Evolutionary conservation across 2,329 filamentous ascomycete species (phyloP).

Genomic region (Botrytis byssoidea): DNA sequence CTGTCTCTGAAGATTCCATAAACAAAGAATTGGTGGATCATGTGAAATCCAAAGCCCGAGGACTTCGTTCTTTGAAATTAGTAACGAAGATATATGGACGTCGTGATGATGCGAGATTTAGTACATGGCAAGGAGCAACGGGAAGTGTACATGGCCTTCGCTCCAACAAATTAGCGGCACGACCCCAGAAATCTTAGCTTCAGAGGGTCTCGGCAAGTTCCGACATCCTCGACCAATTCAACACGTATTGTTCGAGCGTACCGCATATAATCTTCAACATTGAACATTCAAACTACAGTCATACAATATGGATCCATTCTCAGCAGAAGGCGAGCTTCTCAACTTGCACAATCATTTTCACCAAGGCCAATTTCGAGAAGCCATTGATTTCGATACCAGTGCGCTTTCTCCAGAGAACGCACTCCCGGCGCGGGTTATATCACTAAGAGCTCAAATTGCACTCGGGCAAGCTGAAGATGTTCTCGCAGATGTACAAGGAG

Average conservation of each 20-base stretch:
- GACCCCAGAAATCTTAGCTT: slow-evolving; percentile 17
- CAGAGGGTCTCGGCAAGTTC: background rate
- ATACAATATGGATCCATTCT: slow-evolving; percentile 63
- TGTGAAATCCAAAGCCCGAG: background rate
- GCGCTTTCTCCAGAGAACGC: slow-evolving; percentile 76
- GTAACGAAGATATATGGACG: slow-evolving; percentile 7
- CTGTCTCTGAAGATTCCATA: background rate
- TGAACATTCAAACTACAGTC: slow-evolving; percentile 19
- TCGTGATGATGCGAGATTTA: background rate
- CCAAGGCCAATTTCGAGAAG: slow-evolving; percentile 81
- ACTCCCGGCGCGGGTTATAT: slow-evolving; percentile 72
- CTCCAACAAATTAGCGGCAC: background rate
- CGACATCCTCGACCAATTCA: slow-evolving; percentile 16
- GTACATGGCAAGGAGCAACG: background rate
- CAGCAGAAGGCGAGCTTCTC: slow-evolving; percentile 68
- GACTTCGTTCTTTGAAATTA: background rate
- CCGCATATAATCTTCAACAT: background rate
- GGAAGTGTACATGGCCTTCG: background rate
- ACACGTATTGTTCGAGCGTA: slow-evolving; percentile 28
- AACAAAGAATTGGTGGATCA: background rate
- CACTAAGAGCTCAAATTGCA: slow-evolving; percentile 79
- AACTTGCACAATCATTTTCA: slow-evolving; percentile 71
- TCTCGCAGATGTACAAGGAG: slow-evolving; percentile 63
- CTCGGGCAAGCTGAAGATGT: slow-evolving; percentile 76
- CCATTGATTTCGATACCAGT: slow-evolving; percentile 80